Evolutionary conservation across 2,329 filamentous ascomycete genomes (phyloP).

Genomic region (Fusarium praegraminearum): DNA sequence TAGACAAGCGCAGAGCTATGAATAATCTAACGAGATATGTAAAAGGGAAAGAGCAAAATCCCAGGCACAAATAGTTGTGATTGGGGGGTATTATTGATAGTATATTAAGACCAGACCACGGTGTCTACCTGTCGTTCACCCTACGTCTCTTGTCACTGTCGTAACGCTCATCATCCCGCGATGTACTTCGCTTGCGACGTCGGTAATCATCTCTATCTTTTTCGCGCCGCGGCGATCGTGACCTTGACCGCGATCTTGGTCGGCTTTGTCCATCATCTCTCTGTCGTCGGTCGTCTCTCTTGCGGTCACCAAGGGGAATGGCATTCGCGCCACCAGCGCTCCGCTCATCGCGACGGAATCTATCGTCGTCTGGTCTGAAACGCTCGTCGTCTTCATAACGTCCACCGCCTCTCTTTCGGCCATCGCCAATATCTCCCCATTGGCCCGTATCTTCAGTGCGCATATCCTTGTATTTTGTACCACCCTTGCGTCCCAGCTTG

Average conservation of each 20-base stretch:
- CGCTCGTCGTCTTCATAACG: conserved; percentile 69
- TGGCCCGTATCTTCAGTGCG: conserved; percentile 89
- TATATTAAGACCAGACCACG: conserved; percentile 25
- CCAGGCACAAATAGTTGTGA: conserved; percentile 14
- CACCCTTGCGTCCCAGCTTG: conserved; percentile 90
- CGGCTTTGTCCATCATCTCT: conserved; percentile 27
- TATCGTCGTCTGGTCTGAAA: conserved; percentile 73
- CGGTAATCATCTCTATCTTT: conserved; percentile 59
- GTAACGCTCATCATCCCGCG: conserved; percentile 65
- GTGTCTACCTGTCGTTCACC: conserved; percentile 59
- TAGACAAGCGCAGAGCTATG: conserved; percentile 8
- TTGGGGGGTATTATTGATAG: conserved; percentile 47
- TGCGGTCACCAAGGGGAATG: conserved; percentile 68
- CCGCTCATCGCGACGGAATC: conserved; percentile 57
- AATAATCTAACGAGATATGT: conserved; percentile 42
- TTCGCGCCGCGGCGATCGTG: conserved; percentile 64
- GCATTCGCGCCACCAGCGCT: conserved; percentile 75
- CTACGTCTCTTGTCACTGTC: conserved; percentile 70
- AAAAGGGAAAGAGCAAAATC: conserved; percentile 15
- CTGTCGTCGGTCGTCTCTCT: conserved; percentile 51
- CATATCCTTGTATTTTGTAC: conserved; percentile 90
- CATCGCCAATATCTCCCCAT: conserved; percentile 78
- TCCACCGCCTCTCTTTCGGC: conserved; percentile 52
- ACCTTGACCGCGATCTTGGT: conserved; percentile 57
- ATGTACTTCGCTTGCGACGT: conserved; percentile 69